Conservation (phyloP, 164 flowering plant species). For the Tinospora cordifolia region DNA sequence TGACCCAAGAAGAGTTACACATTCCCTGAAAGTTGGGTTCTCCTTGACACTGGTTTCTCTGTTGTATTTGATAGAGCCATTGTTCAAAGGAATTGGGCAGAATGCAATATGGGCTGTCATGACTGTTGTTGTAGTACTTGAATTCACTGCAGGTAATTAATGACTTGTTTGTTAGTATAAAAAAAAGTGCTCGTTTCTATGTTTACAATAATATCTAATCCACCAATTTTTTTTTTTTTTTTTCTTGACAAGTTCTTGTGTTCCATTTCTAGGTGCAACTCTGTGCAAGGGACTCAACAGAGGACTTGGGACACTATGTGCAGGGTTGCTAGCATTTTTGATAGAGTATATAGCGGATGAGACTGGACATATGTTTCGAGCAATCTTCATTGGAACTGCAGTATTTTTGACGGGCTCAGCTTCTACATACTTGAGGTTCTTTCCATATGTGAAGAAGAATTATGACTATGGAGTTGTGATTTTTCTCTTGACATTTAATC, state of each 20-base stretch:
- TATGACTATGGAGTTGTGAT: constrained; percentile 53
- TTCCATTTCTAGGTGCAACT: constrained; percentile 61
- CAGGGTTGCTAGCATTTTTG: constrained; percentile 67
- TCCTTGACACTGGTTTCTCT: constrained; percentile 68
- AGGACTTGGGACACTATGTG: constrained; percentile 75
- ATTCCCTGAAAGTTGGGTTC: constrained; percentile 74
- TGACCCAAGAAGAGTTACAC: constrained; percentile 65
- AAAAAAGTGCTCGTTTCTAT: no score
- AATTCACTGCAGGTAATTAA: constrained; percentile 76
- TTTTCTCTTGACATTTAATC: constrained; percentile 75
- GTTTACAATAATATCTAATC: no score
- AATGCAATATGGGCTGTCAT: constrained; percentile 94
- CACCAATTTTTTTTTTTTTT: no score
- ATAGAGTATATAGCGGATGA: constrained; percentile 53
- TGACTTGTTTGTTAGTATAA: no score
- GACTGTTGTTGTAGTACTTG: constrained; percentile 93
- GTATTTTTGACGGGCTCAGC: constrained; percentile 28
- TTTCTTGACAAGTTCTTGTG: neutral
- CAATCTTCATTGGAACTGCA: constrained; percentile 60
- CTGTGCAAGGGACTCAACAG: constrained; percentile 80
- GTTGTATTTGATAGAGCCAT: constrained; percentile 65
- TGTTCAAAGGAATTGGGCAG: constrained; percentile 58
- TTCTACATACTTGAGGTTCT: constrained; percentile 47
- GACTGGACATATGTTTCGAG: constrained; percentile 38
- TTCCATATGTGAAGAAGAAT: no score